Conservation (phyloP, 2,329 filamentous ascomycete species). For the Leptographium wingfieldii region DNA sequence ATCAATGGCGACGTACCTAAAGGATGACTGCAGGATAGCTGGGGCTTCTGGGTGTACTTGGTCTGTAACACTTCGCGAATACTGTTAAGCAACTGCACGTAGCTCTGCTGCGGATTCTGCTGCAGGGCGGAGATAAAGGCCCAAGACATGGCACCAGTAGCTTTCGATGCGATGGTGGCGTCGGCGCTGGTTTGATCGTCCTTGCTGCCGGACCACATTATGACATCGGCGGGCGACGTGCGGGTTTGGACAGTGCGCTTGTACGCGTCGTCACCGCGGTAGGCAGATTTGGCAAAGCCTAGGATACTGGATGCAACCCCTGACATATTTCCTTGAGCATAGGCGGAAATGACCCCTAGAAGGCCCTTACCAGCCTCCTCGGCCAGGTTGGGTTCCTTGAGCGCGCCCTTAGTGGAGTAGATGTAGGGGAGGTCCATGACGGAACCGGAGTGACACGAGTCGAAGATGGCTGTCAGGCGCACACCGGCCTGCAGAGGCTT, state of each 20-base stretch:
- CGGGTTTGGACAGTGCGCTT: slow-evolving; percentile 76
- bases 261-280: slow-evolving; percentile 58
- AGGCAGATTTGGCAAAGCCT: slow-evolving; percentile 77
- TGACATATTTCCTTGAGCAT: slow-evolving; percentile 71
- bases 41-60: slow-evolving; percentile 90
- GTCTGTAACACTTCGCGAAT: slow-evolving; percentile 78
- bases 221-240: slow-evolving; percentile 86
- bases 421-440: slow-evolving; percentile 67
- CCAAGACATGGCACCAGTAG: slow-evolving; percentile 96
- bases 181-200: slow-evolving; percentile 93
- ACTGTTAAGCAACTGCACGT: slow-evolving; percentile 88
- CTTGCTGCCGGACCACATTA: slow-evolving; percentile 97
- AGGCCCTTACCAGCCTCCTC: slow-evolving; percentile 67
- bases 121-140: slow-evolving; percentile 86
- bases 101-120: slow-evolving; percentile 91
- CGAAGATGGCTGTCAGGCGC: slow-evolving; percentile 70
- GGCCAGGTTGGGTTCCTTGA: slow-evolving; percentile 71
- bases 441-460: slow-evolving; percentile 69
- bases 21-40: slow-evolving; percentile 91
- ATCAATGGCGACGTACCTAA: slow-evolving; percentile 54
- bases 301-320: slow-evolving; percentile 72
- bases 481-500: slow-evolving; percentile 68
- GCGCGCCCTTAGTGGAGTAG: slow-evolving; percentile 66
- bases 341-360: slow-evolving; percentile 60
- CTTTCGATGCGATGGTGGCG: slow-evolving; percentile 74